Conservation (phyloP, 2,329 filamentous ascomycete species). For the Lecanosticta acicola region DNA sequence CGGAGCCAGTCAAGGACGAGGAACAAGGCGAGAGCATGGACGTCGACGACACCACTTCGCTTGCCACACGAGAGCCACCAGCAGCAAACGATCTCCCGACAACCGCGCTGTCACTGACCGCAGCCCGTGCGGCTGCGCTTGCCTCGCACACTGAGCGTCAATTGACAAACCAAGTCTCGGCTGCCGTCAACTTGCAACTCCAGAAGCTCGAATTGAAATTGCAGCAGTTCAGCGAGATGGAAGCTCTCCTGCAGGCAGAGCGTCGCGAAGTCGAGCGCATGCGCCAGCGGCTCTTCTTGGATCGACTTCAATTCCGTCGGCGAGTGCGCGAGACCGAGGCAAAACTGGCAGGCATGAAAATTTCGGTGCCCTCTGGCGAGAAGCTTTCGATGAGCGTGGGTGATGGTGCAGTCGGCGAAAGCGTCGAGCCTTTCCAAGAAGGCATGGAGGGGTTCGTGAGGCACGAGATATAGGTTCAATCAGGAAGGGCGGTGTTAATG, state of each 20-base stretch:
- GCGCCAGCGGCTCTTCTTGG: constrained; percentile 87
- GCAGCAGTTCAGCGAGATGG: constrained; percentile 94
- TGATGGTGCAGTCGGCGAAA: constrained; percentile 3
- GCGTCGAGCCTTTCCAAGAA: constrained; percentile 19
- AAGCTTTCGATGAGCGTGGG: constrained; percentile 18
- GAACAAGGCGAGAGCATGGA: constrained; percentile 51
- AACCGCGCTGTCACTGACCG: constrained; percentile 78
- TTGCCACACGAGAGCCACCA: constrained; percentile 45
- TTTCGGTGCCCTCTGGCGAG: constrained; percentile 21
- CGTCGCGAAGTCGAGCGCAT: constrained; percentile 86
- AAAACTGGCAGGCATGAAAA: constrained; percentile 20
- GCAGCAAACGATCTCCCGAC: constrained; percentile 49
- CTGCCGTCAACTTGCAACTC: constrained; percentile 86
- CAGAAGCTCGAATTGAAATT: constrained; percentile 95
- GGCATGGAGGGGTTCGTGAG: constrained; percentile 28
- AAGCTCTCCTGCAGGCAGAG: constrained; percentile 84
- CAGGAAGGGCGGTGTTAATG: not conserved
- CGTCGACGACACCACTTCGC: constrained; percentile 49
- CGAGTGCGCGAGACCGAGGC: constrained; percentile 79
- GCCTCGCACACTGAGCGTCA: constrained; percentile 95
- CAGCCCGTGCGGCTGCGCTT: constrained; percentile 77
- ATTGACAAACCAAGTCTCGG: constrained; percentile 87
- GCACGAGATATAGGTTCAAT: constrained; percentile 23
- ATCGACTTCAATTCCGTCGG: constrained; percentile 83
- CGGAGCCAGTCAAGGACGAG: constrained; percentile 10